phyloP scores from a whole-genome alignment of 1,284 basidiomycete species.

The Phellopilus nigrolimitatus region DNA sequence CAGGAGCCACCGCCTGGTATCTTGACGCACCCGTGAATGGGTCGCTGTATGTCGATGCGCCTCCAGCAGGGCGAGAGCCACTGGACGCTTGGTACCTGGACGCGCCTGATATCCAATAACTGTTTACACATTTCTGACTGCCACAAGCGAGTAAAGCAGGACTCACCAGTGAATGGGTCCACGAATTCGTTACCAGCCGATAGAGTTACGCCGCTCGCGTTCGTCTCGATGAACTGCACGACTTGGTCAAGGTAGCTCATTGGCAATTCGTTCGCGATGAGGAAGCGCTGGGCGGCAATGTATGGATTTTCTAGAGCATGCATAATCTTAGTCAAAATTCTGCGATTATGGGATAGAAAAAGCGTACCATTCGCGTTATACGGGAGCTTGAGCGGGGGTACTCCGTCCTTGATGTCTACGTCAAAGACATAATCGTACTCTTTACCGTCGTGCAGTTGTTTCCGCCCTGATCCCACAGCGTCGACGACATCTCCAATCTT shows the following conservation, averaged over 20 bases:
- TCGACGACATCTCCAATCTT: conserved; percentile 97
- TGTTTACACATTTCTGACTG: not conserved
- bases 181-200: conserved; percentile 60
- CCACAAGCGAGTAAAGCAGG: not conserved
- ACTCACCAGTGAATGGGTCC: conserved; percentile 87
- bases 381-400: conserved; percentile 90
- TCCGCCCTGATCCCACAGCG: conserved; percentile 82
- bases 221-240: conserved; percentile 91
- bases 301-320: conserved; percentile 80
- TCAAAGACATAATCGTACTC: conserved; percentile 99
- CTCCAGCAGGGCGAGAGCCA: conserved; percentile 25
- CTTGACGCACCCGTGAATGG: conserved; percentile 6
- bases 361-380: conserved; percentile 81
- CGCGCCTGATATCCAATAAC: conserved; percentile 38
- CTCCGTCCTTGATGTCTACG: conserved; percentile 92
- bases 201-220: conserved; percentile 73
- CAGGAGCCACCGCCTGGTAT: conserved; percentile 2
- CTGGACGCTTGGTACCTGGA: conserved; percentile 52
- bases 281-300: conserved; percentile 84
- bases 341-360: not conserved
- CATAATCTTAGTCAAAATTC: conserved; percentile 9
- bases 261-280: conserved; percentile 82
- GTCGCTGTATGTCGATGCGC: conserved; percentile 3
- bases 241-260: conserved; percentile 85
- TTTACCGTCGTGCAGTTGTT: conserved; percentile 85